Evolutionary conservation across 495 filamentous ascomycete species (phyloP), one percentile per base, ranked within the genome.

Genomic region (Penicillium robsamsonii): DNA sequence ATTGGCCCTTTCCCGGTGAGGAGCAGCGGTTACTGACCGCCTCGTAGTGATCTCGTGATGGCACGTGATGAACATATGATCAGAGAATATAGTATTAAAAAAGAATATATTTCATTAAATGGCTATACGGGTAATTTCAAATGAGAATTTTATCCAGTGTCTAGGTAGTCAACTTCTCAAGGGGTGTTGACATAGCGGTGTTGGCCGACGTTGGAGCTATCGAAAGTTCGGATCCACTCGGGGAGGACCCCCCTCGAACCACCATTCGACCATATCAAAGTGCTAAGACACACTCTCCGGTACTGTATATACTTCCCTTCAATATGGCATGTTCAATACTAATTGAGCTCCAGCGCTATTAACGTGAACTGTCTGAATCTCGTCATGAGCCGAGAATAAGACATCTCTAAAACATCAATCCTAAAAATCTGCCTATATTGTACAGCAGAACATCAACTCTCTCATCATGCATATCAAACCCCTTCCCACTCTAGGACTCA

Each of bases 1-100:
- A 75, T 75, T 75, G 73, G 73, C 35, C 46, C 33, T 11, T 31
- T 35, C 20, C 24, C 41, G 51, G 41, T 20, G 57, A 46, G 55
- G 53, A 59, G 56, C 53, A 50, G 52, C 13, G 52, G 56, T 55
- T 57, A 57, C 24, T 72, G 65, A 75, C 69, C 56, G 46, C 50
- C 55, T 60, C 50, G 57, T 52, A 29, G 11, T 8, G 20, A 15
- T 27, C 40, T 31, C 45, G 54, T 42, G 31, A 30, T 24, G 11
- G 53, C 63, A 62, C 46, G 62, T 72, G 63, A 44, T 30, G 12
- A 6, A 0, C 6, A 8, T 4, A 38, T n/a, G n/a, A 38, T 8
- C 35, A 15, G 2, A 17, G n/a, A 8, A 38, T 17, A 9, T 1
- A 17, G 7, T 38, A 38, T 9, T 38, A 38, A 12, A 33, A 33